Conservation (phyloP, 768 basidiomycete species). For the Trametes maxima region DNA sequence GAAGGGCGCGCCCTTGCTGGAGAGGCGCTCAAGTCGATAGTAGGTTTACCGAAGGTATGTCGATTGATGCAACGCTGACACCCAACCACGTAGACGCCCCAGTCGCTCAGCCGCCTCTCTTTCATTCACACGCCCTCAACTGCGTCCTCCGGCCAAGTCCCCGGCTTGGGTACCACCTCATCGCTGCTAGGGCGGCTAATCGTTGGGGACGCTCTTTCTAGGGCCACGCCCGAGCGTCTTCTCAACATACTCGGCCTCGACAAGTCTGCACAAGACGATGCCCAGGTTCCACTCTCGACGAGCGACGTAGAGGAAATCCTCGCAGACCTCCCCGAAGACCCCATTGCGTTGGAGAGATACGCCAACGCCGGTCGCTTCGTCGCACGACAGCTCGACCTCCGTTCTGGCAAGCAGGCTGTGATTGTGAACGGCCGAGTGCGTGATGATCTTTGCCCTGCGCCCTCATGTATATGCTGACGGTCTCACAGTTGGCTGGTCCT, state of each 20-base stretch:
- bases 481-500: conserved; percentile 73
- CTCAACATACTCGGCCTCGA: conserved; percentile 42
- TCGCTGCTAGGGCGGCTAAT: conserved; percentile 55
- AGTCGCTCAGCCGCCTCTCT: conserved; percentile 59
- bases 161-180: conserved; percentile 37
- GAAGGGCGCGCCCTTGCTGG: conserved; percentile 60
- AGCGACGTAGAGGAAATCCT: conserved; percentile 39
- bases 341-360: conserved; percentile 45
- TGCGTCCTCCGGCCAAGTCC: conserved; percentile 18
- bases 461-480: not conserved
- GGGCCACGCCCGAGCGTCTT: conserved; percentile 42
- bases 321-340: conserved; percentile 37
- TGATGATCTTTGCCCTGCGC: not conserved
- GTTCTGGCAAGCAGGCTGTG: conserved; percentile 62
- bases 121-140: conserved; percentile 74
- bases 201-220: conserved; percentile 41
- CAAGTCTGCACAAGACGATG: conserved; percentile 16
- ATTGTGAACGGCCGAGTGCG: conserved; percentile 85
- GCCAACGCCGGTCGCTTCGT: conserved; percentile 49
- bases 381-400: conserved; percentile 56
- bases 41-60: conserved; percentile 36
- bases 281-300: conserved; percentile 45
- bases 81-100: conserved; percentile 40
- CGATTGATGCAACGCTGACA: not conserved
- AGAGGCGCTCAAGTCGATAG: conserved; percentile 67